Conservation (phyloP, 768 basidiomycete species). For the Pleurotus cornucopiae region DNA sequence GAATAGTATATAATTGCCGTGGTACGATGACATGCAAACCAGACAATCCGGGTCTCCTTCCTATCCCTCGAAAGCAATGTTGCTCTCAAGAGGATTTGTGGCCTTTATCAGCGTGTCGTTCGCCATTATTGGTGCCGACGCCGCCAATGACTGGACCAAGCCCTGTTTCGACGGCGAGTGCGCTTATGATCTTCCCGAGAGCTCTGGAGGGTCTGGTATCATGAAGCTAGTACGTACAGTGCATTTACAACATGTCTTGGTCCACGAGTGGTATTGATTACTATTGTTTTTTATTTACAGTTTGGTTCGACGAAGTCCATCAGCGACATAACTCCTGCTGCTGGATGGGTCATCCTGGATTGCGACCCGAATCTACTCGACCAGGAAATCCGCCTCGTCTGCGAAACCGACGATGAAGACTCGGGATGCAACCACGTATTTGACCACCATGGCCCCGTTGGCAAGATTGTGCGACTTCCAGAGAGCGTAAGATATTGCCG, state of each 20-base stretch:
- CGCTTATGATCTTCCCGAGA: conserved; percentile 14
- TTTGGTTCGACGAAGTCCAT: background rate
- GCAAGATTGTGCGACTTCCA: conserved; percentile 50
- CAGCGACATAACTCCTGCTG: background rate
- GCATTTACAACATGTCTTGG: too few relatives aligned
- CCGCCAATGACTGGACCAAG: conserved; percentile 17
- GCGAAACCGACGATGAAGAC: conserved; percentile 6
- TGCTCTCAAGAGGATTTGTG: background rate
- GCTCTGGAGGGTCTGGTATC: background rate
- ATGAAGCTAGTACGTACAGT: background rate
- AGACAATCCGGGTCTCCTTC: too few relatives aligned
- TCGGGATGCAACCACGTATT: conserved; percentile 36
- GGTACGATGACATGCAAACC: too few relatives aligned
- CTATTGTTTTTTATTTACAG: background rate
- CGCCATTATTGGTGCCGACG: background rate
- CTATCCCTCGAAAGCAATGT: too few relatives aligned
- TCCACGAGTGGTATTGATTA: background rate
- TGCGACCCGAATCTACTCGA: background rate
- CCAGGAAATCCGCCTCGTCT: background rate
- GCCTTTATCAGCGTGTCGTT: background rate
- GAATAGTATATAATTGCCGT: too few relatives aligned
- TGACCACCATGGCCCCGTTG: conserved; percentile 30
- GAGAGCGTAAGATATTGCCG: conserved; percentile 34
- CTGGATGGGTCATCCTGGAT: background rate
- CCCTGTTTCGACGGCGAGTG: conserved; percentile 20